Evolutionary conservation across 1,139 yeast genomes (phyloP).

Genomic region (Candida tunisiensis): DNA sequence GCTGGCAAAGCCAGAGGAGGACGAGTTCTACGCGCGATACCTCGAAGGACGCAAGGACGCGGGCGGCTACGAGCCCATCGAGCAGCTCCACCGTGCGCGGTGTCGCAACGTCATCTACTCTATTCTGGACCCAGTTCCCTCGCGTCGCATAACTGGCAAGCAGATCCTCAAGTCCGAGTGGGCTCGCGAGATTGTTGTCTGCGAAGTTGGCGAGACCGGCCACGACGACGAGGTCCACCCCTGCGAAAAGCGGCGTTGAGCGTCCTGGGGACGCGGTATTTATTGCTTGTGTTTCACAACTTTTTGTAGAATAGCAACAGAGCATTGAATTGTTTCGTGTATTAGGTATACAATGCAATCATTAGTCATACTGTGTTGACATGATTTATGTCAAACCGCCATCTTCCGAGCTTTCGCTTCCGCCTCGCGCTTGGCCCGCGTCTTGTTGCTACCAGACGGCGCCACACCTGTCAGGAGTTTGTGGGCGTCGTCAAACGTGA

Average conservation of each 20-base stretch:
- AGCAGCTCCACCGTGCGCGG: constrained; percentile 54
- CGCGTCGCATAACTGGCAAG: constrained; percentile 65
- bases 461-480: too few relatives aligned
- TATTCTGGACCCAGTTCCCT: constrained; percentile 75
- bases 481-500: too few relatives aligned
- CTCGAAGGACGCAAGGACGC: constrained; percentile 59
- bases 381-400: too few relatives aligned
- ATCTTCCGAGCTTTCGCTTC: too few relatives aligned
- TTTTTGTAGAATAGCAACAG: too few relatives aligned
- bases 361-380: too few relatives aligned
- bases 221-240: too few relatives aligned
- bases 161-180: constrained; percentile 85
- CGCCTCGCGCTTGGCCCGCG: too few relatives aligned
- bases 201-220: constrained; percentile 39
- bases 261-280: not conserved
- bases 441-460: too few relatives aligned
- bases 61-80: constrained; percentile 83
- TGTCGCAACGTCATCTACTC: constrained; percentile 87
- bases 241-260: too few relatives aligned
- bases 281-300: not conserved
- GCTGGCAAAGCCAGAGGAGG: constrained; percentile 49
- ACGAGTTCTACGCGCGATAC: constrained; percentile 64
- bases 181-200: constrained; percentile 75
- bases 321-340: too few relatives aligned
- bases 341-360: too few relatives aligned